Base-by-base conservation (phyloP, 805 yeast species). In the Metschnikowia amazonensis region DNA sequence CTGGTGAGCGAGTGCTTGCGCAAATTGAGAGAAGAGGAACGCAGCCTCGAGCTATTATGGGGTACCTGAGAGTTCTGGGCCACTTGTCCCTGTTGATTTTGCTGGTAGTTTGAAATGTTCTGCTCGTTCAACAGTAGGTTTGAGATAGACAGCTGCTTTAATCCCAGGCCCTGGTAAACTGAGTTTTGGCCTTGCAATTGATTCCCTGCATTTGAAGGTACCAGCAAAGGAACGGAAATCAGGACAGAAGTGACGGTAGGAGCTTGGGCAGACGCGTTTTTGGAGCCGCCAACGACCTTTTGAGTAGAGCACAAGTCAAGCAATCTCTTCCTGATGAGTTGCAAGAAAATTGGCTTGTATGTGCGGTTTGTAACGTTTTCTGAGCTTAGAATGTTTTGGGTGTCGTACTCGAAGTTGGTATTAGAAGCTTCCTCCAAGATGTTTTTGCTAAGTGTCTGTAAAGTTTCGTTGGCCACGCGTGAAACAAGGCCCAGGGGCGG, bases 401-500 rank as follows among this genome's bases (percentile, higher is more conserved):
- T 54, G 52, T 71, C 76, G 50, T 58, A 71, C 31, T 56, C 55
- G 17, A 37, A 21, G 25, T 38, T 42, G 32, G 49, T 55, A 21
- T 47, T 42, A 10, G 45, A 30, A 7, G 40, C 30, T 14, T 27
- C 48, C 10, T 32, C 46, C n/a, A 55, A 45, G 27, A 50, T 40
- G 24, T 57, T 55, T 28, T 44, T 38, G 10, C 67, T 49, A 42
- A 70, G 52, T 38, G 49, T 55, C 31, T 44, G 49, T 66, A 70
- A 60, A 7, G 70, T 66, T 48, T 71, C 75, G 49, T 65, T 65
- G 28, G 75, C 74, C n/a, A 70, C 73, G 47, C 64, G 66, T 32
- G 72, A 65, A 18, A 66, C 75, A 41, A 71, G 57, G 1, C 76
- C 76, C 56, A 71, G 67, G 2, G 76, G 76, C 14, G 76, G 76